Evolutionary conservation across 2,329 filamentous ascomycete species (phyloP).

Genomic region (Phyllosticta citriasiana): DNA sequence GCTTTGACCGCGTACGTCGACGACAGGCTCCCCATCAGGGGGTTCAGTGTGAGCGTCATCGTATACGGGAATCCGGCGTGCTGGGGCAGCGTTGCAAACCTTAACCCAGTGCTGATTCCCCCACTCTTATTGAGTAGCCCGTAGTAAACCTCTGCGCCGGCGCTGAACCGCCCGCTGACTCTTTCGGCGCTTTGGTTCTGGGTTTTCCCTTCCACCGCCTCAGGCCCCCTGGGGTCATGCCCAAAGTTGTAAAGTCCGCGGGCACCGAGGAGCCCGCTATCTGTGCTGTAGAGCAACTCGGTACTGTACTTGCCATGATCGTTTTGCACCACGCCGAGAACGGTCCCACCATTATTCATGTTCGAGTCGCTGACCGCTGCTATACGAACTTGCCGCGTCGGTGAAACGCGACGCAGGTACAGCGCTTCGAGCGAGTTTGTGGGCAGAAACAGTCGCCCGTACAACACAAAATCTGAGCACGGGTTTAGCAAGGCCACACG

Average conservation of each 20-base stretch:
- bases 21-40: slow-evolving; percentile 85
- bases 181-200: slow-evolving; percentile 37
- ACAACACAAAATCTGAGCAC: slow-evolving; percentile 51
- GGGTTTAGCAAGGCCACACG: slow-evolving; percentile 15
- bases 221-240: slow-evolving; percentile 45
- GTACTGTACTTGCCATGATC: slow-evolving; percentile 80
- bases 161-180: slow-evolving; percentile 74
- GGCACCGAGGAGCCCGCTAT: slow-evolving; percentile 78
- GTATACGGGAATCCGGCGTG: slow-evolving; percentile 83
- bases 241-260: slow-evolving; percentile 94
- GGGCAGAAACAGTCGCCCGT: slow-evolving; percentile 72
- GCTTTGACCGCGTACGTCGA: slow-evolving; percentile 88
- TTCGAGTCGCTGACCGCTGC: slow-evolving; percentile 65
- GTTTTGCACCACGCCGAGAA: slow-evolving; percentile 65
- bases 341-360: slow-evolving; percentile 64
- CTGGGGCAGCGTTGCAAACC: slow-evolving; percentile 77
- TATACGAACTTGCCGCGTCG: slow-evolving; percentile 68
- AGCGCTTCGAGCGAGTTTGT: slow-evolving; percentile 78
- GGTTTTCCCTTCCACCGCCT: slow-evolving; percentile 13
- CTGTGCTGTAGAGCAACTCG: slow-evolving; percentile 85
- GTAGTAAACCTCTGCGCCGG: slow-evolving; percentile 91
- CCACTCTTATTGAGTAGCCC: slow-evolving; percentile 89
- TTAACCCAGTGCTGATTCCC: slow-evolving; percentile 76
- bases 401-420: slow-evolving; percentile 67
- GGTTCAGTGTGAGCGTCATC: slow-evolving; percentile 85